Evolutionary conservation across 2,329 filamentous ascomycete species (phyloP).

Genomic region (Allantophomopsis cytisporea): DNA sequence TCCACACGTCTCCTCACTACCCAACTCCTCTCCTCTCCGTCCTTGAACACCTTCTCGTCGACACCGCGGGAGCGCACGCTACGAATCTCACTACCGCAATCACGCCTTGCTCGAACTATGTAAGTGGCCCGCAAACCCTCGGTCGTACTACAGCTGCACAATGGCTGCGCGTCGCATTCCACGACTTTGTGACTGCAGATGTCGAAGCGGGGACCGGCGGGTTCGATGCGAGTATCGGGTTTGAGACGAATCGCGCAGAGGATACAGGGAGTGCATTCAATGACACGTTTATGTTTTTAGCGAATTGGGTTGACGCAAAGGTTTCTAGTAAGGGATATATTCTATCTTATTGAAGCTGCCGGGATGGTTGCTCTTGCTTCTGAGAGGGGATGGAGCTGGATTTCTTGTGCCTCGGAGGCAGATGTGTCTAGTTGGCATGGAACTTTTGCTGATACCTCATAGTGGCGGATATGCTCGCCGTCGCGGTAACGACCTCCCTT

Average conservation of each 20-base stretch:
- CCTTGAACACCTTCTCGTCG: slow-evolving; percentile 1
- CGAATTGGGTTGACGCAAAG: neutral
- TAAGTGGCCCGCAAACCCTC: neutral
- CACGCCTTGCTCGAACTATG: neutral
- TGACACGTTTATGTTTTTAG: neutral
- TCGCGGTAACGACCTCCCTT: slow-evolving; percentile 43
- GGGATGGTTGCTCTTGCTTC: too few relatives aligned
- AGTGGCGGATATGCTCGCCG: slow-evolving; percentile 32
- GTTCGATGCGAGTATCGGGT: slow-evolving; percentile 42
- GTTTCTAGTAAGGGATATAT: neutral
- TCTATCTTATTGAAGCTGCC: too few relatives aligned
- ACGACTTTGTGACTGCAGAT: slow-evolving; percentile 42
- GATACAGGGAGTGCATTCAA: neutral
- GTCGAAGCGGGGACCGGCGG: slow-evolving; percentile 31
- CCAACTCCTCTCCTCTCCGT: neutral
- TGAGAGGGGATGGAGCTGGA: too few relatives aligned
- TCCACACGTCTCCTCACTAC: neutral
- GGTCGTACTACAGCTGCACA: slow-evolving; percentile 43
- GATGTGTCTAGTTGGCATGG: too few relatives aligned
- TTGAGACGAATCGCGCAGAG: slow-evolving; percentile 31
- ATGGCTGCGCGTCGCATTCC: slow-evolving; percentile 46
- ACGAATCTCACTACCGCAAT: neutral
- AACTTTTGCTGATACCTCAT: too few relatives aligned
- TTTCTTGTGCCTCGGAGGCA: too few relatives aligned
- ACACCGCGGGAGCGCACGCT: neutral